A percentile compares a stretch with the other conserved stretches of the same genome.
These are phyloP conservation scores for Aspergillus avenaceus DNA, from an alignment of 495 filamentous ascomycete genomes.

Conservation along the genomic window DNA sequence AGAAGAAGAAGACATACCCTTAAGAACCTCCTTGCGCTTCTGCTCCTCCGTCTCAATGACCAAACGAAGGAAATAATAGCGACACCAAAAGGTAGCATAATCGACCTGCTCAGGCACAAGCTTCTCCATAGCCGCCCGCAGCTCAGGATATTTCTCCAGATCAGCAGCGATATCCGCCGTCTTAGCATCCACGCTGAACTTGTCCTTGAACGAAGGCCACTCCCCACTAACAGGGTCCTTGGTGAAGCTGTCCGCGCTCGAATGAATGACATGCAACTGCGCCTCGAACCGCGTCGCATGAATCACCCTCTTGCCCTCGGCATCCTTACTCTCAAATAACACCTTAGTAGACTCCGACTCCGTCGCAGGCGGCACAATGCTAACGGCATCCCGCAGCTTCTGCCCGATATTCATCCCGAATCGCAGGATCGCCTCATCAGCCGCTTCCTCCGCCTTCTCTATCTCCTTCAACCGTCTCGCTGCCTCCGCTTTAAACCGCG, in stretches of 20 bases:
- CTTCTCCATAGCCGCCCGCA: constrained; percentile 90
- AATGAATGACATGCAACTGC: constrained; percentile 92
- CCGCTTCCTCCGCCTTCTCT: constrained; percentile 92
- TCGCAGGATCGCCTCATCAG: constrained; percentile 89
- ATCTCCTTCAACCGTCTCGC: constrained; percentile 84
- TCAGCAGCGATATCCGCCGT: constrained; percentile 81
- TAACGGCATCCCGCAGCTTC: constrained; percentile 88
- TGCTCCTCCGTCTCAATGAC: constrained; percentile 95
- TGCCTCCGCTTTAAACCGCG: constrained; percentile 79
- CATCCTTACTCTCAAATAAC: constrained; percentile 88
- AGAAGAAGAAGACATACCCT: constrained; percentile 55
- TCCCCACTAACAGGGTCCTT: constrained; percentile 73
- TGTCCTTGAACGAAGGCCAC: constrained; percentile 68
- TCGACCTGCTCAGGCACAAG: constrained; percentile 85
- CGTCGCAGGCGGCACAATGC: constrained; percentile 66
- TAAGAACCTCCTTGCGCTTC: constrained; percentile 82
- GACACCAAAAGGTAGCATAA: constrained; percentile 86
- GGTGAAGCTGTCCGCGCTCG: constrained; percentile 75
- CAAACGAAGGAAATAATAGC: constrained; percentile 93
- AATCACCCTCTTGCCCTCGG: constrained; percentile 83
- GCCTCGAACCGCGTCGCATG: constrained; percentile 94
- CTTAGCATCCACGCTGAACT: constrained; percentile 77
- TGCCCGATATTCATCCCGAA: constrained; percentile 89
- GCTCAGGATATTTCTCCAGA: constrained; percentile 81
- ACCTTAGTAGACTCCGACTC: constrained; percentile 50